Evolutionary conservation across 495 filamentous ascomycete species (phyloP).

Genomic region (Penicillium macrosclerotiorum): DNA sequence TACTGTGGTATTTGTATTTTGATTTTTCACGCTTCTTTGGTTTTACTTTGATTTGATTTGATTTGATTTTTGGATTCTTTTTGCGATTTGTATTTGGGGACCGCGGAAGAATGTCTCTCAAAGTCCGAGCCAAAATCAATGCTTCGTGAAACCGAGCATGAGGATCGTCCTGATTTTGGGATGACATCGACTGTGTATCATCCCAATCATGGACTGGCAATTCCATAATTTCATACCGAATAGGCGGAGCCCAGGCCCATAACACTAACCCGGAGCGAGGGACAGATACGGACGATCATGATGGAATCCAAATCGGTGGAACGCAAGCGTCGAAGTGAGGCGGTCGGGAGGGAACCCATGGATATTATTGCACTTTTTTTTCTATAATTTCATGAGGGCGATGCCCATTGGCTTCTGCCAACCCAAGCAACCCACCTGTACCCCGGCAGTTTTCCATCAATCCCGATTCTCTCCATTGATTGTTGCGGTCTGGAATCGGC

Average conservation of each 20-base stretch:
- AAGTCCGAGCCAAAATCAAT: background rate
- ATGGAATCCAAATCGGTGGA: slow-evolving; percentile 13
- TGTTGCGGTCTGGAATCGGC: slow-evolving; percentile 16
- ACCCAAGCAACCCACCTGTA: background rate
- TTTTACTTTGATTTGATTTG: no score
- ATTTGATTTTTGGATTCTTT: no score
- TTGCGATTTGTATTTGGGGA: no score
- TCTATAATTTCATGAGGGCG: background rate
- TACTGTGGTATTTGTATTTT: background rate
- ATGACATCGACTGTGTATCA: background rate
- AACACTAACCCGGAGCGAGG: slow-evolving; percentile 13
- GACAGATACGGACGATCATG: slow-evolving; percentile 14
- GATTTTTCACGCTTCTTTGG: no score
- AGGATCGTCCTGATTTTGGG: background rate
- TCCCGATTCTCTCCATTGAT: background rate
- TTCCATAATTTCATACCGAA: slow-evolving; percentile 9
- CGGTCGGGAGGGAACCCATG: background rate
- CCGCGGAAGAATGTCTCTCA: background rate
- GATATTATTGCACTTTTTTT: background rate
- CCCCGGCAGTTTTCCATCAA: slow-evolving; percentile 5
- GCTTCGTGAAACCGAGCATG: background rate
- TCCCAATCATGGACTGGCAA: background rate
- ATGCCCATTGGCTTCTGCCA: background rate
- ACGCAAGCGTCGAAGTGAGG: background rate
- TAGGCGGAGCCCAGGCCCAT: background rate